Evolutionary conservation across 495 filamentous ascomycete species (phyloP), one percentile per base, ranked within the genome.

Genomic region (Podospora fimiseda): DNA sequence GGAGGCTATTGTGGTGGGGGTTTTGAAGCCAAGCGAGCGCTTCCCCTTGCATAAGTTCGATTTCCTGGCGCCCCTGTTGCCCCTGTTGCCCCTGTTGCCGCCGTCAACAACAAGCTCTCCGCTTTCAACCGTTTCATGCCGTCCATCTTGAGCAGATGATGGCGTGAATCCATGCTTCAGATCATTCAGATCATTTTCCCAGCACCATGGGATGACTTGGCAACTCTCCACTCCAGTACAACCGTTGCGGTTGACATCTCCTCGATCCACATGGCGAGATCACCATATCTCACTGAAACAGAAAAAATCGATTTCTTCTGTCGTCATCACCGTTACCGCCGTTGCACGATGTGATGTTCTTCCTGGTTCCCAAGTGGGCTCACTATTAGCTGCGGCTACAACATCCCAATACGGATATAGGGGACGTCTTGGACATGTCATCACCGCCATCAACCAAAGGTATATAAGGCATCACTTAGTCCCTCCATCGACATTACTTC

Each of bases 241-340:
- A 24, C 21, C 44, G 22, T 47, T 45, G 48, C 40, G 48, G 52
- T 14, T 27, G 19, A n/a, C 9, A 55, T 42, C n/a, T n/a, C n/a
- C n/a, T n/a, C n/a, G n/a, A n/a, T n/a, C n/a, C n/a, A n/a, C n/a
- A n/a, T n/a, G n/a, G n/a, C n/a, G n/a, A n/a, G n/a, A n/a, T n/a
- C 37, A 50, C 27, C 42, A 60, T 47, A 60, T 62, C 50, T 62
- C 16, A 48, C 50, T 62, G 57, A 62, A 62, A 60, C 53, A 39
- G 7, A 15, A 18, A 51, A 27, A 41, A 44, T 37, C 44, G 15
- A n/a, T 15, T 13, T 33, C 20, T 27, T 21, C 22, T 33, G 21
- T 47, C 44, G 44, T 47, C 44, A 47, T 47, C 44, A 47, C 44
- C 44, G 9, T 47, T 36, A 33, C 2, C 44, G 23, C 44, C 22